Percentiles rank a stretch among this genome's conserved stretches.
phyloP scores from a whole-genome alignment of 176 grass and related monocot species.

The Saccharum spontaneum region DNA sequence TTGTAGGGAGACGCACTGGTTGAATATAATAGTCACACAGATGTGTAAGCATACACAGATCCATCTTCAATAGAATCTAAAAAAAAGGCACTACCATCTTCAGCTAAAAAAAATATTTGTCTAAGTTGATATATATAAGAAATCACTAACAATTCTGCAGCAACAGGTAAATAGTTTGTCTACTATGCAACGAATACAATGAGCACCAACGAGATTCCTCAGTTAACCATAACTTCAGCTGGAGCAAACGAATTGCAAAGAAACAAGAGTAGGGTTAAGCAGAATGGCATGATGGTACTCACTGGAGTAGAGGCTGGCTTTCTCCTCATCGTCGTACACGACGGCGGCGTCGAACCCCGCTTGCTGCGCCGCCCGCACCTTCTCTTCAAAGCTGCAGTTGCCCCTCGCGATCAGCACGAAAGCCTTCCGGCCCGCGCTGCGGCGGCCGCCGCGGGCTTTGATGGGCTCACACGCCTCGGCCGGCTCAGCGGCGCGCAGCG shows the following conservation, averaged over 20 bases:
- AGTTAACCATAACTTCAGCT: not conserved
- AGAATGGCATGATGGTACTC: constrained; percentile 22
- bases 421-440: not conserved
- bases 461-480: constrained; percentile 57
- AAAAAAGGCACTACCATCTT: too few species aligned
- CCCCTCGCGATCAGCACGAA: constrained; percentile 75
- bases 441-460: constrained; percentile 26
- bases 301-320: constrained; percentile 83
- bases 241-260: not conserved
- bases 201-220: not conserved
- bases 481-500: constrained; percentile 60
- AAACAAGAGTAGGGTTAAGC: not conserved
- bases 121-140: not conserved
- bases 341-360: constrained; percentile 64
- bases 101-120: not conserved
- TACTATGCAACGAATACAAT: not conserved
- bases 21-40: not conserved
- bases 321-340: constrained; percentile 79
- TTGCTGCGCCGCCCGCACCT: constrained; percentile 64
- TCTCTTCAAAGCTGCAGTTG: constrained; percentile 75
- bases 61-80: not conserved
- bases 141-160: not conserved
- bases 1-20: not conserved
- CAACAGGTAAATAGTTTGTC: not conserved
- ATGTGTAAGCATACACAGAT: not conserved